Evolutionary conservation across 2,329 filamentous ascomycete species (phyloP).

Genomic region (Anthostomella pinea): DNA sequence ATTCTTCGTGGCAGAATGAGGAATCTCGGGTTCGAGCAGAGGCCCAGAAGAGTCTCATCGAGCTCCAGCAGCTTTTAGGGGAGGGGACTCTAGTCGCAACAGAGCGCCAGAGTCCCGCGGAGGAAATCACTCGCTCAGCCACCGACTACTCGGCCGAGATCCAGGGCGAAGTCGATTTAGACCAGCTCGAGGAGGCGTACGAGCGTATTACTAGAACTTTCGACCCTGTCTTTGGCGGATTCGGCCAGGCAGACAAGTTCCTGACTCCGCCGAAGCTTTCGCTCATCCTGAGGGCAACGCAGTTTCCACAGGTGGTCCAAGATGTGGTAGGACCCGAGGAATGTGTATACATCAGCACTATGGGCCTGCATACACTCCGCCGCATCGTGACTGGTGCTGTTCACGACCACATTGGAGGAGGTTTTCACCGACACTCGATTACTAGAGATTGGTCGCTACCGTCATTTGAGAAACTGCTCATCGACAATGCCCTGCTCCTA

Average conservation of each 20-base stretch:
- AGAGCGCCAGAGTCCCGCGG: too few relatives aligned
- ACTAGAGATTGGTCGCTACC: slow-evolving; percentile 91
- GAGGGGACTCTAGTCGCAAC: slow-evolving; percentile 82
- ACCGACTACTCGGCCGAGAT: slow-evolving; percentile 42
- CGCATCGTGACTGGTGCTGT: slow-evolving; percentile 62
- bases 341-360: slow-evolving; percentile 68
- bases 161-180: slow-evolving; percentile 73
- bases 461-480: slow-evolving; percentile 96
- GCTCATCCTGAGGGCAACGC: slow-evolving; percentile 73
- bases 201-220: slow-evolving; percentile 77
- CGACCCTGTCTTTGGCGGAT: slow-evolving; percentile 76
- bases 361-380: slow-evolving; percentile 77
- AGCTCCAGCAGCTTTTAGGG: slow-evolving; percentile 82
- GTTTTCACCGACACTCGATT: slow-evolving; percentile 75
- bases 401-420: slow-evolving; percentile 54
- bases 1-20: slow-evolving; percentile 74
- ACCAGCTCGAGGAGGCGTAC: slow-evolving; percentile 87
- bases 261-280: slow-evolving; percentile 81
- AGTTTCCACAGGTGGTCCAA: slow-evolving; percentile 68
- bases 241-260: slow-evolving; percentile 81
- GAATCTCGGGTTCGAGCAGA: slow-evolving; percentile 79
- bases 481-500: slow-evolving; percentile 85
- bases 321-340: slow-evolving; percentile 87
- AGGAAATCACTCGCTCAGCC: too few relatives aligned
- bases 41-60: slow-evolving; percentile 75